Base-by-base conservation (phyloP, 805 yeast genomes). In the Cyberlindnera galapagoensis region DNA sequence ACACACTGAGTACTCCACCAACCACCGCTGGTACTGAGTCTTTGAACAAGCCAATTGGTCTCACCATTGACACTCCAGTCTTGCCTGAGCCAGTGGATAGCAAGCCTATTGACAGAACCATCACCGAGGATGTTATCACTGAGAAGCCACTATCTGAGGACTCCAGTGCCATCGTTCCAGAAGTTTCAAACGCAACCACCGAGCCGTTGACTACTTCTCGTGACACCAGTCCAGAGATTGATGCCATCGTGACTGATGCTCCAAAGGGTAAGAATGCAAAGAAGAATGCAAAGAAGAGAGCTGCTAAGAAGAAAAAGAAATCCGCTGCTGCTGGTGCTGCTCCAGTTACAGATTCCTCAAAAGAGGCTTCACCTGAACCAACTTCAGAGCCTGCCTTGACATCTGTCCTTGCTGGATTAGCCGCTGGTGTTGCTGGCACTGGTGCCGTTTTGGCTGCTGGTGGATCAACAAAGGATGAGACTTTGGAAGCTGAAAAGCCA, bases 1-100 rank as follows among this genome's bases (percentile, higher is more conserved):
- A 15, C 16, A 19, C 28, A 5, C 20, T 29, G 28, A 25, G 39
- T 18, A 14, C 36, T 13, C 26, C 44, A 14, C 46, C 42, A 30
- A 49, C 51, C 12, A 49, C 54, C 25, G 51, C 54, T 8, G 31
- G 18, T 4, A 46, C 53, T 17, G n/a, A n/a, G n/a, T n/a, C n/a
- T n/a, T n/a, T n/a, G n/a, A n/a, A n/a, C n/a, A n/a, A n/a, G n/a
- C 10, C 21, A 20, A 20, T 8, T 20, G 21, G 21, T n/a, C n/a
- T n/a, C n/a, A n/a, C n/a, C n/a, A n/a, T n/a, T n/a, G n/a, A n/a
- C n/a, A 22, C 33, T 18, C 26, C 27, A 23, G 18, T 11, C 7
- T 11, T 12, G 10, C n/a, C 18, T n/a, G 22, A 16, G 10, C 12
- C 15, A 16, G 23, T 9, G 4, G n/a, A 19, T 18, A 7, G 23